Conservation (phyloP, 2,329 filamentous ascomycete species). For the Chaetomium sp. region DNA sequence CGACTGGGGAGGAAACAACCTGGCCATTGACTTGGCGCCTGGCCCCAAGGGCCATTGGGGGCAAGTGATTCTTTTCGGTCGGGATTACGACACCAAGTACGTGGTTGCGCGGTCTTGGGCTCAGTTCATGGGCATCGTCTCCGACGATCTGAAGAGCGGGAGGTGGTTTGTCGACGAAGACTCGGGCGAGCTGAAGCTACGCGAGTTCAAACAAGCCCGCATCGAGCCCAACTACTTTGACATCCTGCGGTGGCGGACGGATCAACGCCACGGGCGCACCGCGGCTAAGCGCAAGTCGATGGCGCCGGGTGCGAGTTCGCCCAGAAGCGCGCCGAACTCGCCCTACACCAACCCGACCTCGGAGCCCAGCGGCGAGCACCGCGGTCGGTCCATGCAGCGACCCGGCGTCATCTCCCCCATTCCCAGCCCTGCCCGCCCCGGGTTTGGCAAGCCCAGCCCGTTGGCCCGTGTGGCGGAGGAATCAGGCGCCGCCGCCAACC, state of each 20-base stretch:
- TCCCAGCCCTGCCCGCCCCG: constrained; percentile 58
- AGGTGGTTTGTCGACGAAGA: constrained; percentile 95
- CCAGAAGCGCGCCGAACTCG: constrained; percentile 40
- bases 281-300: constrained; percentile 49
- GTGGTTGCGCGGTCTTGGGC: constrained; percentile 91
- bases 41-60: constrained; percentile 89
- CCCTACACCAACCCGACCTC: constrained; percentile 62
- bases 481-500: constrained; percentile 16
- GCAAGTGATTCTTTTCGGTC: constrained; percentile 91
- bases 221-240: constrained; percentile 92
- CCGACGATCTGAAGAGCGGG: constrained; percentile 83
- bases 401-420: constrained; percentile 58
- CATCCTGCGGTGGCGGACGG: constrained; percentile 88
- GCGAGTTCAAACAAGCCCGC: constrained; percentile 81
- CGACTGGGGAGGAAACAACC: constrained; percentile 98
- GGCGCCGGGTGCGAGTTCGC: constrained; percentile 28
- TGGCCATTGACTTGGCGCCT: constrained; percentile 87
- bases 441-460: constrained; percentile 61
- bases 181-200: constrained; percentile 79
- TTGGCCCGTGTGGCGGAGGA: constrained; percentile 72
- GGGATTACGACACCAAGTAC: constrained; percentile 98
- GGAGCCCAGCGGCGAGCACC: constrained; percentile 51
- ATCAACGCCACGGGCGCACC: constrained; percentile 84
- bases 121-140: constrained; percentile 75
- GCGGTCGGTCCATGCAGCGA: constrained; percentile 66